phyloP scores from a whole-genome alignment of 345 rosid genomes.

The Brassica carinata region DNA sequence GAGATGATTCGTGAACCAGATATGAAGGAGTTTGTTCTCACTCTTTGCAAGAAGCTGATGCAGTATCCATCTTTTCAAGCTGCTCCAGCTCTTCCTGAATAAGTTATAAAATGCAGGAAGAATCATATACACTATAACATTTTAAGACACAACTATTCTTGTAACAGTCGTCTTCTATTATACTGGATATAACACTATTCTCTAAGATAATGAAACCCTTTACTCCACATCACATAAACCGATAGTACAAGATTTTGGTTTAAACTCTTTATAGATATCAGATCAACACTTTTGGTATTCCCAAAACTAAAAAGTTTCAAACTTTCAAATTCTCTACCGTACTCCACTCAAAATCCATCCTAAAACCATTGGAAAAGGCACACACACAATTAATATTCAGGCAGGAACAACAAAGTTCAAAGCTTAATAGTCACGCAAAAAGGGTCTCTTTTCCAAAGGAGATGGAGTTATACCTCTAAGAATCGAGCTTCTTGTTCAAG shows the following conservation, averaged over 20 bases:
- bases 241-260: too few species aligned
- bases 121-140: neutral
- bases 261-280: neutral
- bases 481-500: conserved; percentile 80
- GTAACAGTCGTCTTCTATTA: neutral
- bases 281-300: neutral
- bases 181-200: too few species aligned
- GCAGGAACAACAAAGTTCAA: neutral
- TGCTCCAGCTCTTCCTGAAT: conserved; percentile 79
- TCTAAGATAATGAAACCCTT: too few species aligned
- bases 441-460: neutral
- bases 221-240: too few species aligned
- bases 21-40: conserved; percentile 35
- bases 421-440: neutral
- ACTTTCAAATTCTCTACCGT: neutral
- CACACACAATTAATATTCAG: neutral
- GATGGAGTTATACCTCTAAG: conserved; percentile 54
- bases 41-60: conserved; percentile 79
- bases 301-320: neutral
- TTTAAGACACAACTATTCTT: neutral
- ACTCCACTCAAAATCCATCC: neutral
- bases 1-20: neutral
- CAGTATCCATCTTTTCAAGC: conserved; percentile 71
- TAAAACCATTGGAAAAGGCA: neutral
- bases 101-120: neutral